These are phyloP conservation scores for Acanthamoeba healyi DNA, from an alignment of 208 protist species.

Conservation along the genomic window DNA sequence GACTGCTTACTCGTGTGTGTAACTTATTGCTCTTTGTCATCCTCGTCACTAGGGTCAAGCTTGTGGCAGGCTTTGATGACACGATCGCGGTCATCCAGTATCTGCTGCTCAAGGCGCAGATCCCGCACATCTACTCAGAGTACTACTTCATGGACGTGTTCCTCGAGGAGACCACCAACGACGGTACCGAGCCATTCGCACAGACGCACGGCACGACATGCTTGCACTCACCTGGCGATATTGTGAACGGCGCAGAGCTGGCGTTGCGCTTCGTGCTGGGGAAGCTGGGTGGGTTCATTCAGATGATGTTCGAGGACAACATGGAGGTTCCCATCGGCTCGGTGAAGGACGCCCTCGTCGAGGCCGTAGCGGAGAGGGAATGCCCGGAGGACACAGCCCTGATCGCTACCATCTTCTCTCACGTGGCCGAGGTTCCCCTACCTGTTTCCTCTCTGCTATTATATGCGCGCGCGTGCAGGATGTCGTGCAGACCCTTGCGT, in stretches of 20 bases:
- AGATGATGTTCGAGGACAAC: constrained; percentile 57
- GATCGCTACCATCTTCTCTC: constrained; percentile 21
- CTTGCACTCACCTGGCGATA: background rate
- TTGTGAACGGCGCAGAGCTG: background rate
- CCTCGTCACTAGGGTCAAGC: constrained; percentile 45
- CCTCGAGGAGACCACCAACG: constrained; percentile 52
- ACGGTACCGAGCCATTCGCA: background rate
- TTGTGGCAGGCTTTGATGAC: background rate
- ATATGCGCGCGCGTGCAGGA: background rate
- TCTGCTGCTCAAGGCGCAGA: constrained; percentile 21
- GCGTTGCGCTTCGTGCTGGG: constrained; percentile 34
- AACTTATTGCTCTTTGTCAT: background rate
- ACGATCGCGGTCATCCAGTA: constrained; percentile 57
- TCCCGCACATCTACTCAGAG: constrained; percentile 13
- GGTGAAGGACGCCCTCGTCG: constrained; percentile 1
- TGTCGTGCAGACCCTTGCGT: too few species aligned
- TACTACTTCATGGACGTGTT: constrained; percentile 62
- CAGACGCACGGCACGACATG: background rate
- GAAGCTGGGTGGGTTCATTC: constrained; percentile 19
- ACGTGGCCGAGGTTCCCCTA: background rate
- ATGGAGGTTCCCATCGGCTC: constrained; percentile 48
- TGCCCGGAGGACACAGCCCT: constrained; percentile 30
- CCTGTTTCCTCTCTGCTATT: too few species aligned
- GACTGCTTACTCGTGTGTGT: background rate
- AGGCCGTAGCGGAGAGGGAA: constrained; percentile 5